Evolutionary conservation across 2,329 filamentous ascomycete species (phyloP).

Genomic region (Calonectria pteridis): DNA sequence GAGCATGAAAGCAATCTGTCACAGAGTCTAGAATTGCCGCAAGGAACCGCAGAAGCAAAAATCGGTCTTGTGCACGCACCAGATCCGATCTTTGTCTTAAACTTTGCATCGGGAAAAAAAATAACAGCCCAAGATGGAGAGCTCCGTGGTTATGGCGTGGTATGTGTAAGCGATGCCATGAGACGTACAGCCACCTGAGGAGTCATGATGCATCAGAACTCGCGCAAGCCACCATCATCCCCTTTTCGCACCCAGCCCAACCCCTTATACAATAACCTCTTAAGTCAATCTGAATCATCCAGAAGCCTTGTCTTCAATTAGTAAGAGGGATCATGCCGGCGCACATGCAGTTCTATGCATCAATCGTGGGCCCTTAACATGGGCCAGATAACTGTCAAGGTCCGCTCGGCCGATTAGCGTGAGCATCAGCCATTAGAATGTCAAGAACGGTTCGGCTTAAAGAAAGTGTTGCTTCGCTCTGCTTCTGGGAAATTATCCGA

Average conservation of each 20-base stretch:
- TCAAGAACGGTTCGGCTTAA: not conserved
- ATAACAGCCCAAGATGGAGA: slow-evolving; percentile 5
- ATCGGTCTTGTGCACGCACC: not conserved
- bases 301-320: not conserved
- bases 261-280: not conserved
- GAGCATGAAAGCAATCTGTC: slow-evolving; percentile 7
- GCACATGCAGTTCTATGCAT: slow-evolving; percentile 1
- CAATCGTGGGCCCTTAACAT: slow-evolving; percentile 25
- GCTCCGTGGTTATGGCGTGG: slow-evolving; percentile 20
- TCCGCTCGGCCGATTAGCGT: slow-evolving; percentile 18
- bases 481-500: not conserved
- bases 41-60: slow-evolving; percentile 16
- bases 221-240: not conserved
- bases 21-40: slow-evolving; percentile 7
- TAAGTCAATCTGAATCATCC: not conserved
- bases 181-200: slow-evolving; percentile 5
- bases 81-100: slow-evolving; percentile 20
- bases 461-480: too few species aligned
- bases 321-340: slow-evolving; percentile 20
- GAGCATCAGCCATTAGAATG: not conserved
- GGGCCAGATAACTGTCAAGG: slow-evolving; percentile 11
- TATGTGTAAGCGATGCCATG: slow-evolving; percentile 8
- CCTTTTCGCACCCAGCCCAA: not conserved
- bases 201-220: slow-evolving; percentile 7
- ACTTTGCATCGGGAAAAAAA: not conserved